Percentiles rank a stretch among this genome's conserved stretches.
Conservation (phyloP, 116 monocot genomes). For the Thalassia testudinum region DNA sequence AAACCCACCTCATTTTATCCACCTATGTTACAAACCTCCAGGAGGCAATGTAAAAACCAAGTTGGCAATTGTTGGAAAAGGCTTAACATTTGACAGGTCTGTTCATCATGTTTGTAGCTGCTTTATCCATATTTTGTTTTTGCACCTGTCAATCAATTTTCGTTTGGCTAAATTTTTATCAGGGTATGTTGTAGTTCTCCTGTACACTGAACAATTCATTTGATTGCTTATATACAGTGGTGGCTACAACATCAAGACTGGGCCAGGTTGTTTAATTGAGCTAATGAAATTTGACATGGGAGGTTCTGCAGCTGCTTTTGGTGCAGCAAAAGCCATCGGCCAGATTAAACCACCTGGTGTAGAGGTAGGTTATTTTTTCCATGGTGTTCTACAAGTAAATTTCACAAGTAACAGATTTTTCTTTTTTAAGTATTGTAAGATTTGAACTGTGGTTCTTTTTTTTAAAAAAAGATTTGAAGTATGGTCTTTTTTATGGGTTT, state of each 20-base stretch:
- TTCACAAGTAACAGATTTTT: too few relatives aligned
- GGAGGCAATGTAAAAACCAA: conserved; percentile 65
- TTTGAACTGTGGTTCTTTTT: too few relatives aligned
- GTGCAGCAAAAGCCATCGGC: conserved; percentile 92
- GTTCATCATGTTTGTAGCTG: not conserved
- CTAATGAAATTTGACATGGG: conserved; percentile 99
- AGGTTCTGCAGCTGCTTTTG: conserved; percentile 91
- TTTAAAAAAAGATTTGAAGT: too few relatives aligned
- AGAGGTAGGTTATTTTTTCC: conserved; percentile 74
- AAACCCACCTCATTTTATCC: conserved; percentile 85
- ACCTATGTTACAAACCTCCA: conserved; percentile 78
- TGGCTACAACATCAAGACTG: conserved; percentile 98
- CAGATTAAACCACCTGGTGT: conserved; percentile 90
- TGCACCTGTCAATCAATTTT: too few relatives aligned
- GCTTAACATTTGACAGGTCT: conserved; percentile 90
- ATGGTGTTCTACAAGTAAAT: too few relatives aligned
- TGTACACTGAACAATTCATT: too few relatives aligned
- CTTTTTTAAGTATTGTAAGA: too few relatives aligned
- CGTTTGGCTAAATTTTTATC: too few relatives aligned
- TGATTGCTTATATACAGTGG: conserved; percentile 29
- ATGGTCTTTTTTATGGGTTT: too few relatives aligned
- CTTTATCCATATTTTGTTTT: too few relatives aligned
- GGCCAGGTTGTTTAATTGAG: conserved; percentile 75
- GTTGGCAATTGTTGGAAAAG: conserved; percentile 91
- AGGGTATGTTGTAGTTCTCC: too few relatives aligned